Evolutionary conservation across 1,139 yeast genomes (phyloP), one percentile per base, ranked within the genome.

Genomic region (Yamadazyma sp.): DNA sequence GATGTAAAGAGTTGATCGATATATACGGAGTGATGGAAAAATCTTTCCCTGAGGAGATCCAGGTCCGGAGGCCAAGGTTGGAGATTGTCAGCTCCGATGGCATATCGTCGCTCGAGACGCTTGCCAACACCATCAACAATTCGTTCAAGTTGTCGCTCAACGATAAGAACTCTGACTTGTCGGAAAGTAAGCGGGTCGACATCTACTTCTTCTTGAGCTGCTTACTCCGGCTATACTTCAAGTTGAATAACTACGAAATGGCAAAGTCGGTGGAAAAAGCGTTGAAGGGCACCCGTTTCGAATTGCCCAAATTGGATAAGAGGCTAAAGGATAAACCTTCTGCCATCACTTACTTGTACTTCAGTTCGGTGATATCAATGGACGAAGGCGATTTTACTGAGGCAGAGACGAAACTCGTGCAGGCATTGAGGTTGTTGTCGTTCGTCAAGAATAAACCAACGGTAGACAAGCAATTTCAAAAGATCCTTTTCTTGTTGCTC

Each of bases 201-300:
- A 82, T 87, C 18, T 87, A 85, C 57, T 82, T 76, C 58, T 84
- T 89, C 56, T 79, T 88, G 31, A 83, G 85, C 27, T 74, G 82
- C 44, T 75, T 91, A 45, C 79, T 91, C 55, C 79, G 79, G 50
- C 72, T 85, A 14, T 91, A 89, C 63, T 82, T 86, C 63, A 69
- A 71, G 51, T 68, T 89, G 52, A 74, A 77, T 41, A 87, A 86
- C 51, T 68, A 79, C 36, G 88, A 89, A 46, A 74, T 89, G 54
- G 94, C 95, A 14, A 83, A 82, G 50, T 85, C 88, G 39, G 74
- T 88, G 42, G 81, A 87, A 43, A 82, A 83, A 56, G 96, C 91
- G 2, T 64, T 89, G 34, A 73, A 68, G 26, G 77, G 81, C 4
- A 76, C 83, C 43, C 58, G 73, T 15, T 63, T 64, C 14, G 58